Evolutionary conservation across 169 alveolate genomes (phyloP), one percentile per base, ranked within the genome.

Genomic region (Plasmodium vivax): DNA sequence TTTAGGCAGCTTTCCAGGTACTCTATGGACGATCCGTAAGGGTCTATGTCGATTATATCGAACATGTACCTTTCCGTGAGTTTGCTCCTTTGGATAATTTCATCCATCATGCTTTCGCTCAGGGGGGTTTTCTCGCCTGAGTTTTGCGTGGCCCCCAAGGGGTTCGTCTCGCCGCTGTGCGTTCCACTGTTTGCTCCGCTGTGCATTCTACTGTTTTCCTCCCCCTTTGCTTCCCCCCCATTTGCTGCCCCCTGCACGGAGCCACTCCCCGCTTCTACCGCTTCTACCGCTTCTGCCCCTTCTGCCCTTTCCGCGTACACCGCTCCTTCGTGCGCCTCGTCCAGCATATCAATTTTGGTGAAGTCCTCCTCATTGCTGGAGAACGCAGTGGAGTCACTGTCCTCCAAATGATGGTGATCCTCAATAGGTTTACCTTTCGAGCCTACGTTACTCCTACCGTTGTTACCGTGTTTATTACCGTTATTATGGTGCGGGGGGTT

Each of bases 11-110:
- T 97, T 83, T 98, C 99, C 45, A 98, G 92, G 93, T 97, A 98
- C 1, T 98, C 98, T 23, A 98, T 97, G 36, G 99, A 98, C 2
- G 99, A 97, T 9, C 99, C 99, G 92, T 98, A 98, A 5, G 99
- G 99, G 90, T 98, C 99, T 83, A 98, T 92, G 93, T 98, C 99
- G 43, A 98, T 94, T 45, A 95, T 95, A 92, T 96, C 98, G 82
- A 95, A 90, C 41, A 96, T 84, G 74, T 92, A 92, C 75, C 41
- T 92, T 92, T 92, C 95, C 7, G 54, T 43, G 19, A 80, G 27
- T 80, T 88, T 79, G 36, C 71, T 80, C 32, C 34, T 88, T 58
- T 80, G 81, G n/a, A 77, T 80, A 62, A 79, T 10, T 41, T 88
- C 83, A 19, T 88, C 85, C 41, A 58, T 19, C 27, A 14, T 14